phyloP scores from a whole-genome alignment of 139 green algal genomes.

The Medakamo hakoo region DNA sequence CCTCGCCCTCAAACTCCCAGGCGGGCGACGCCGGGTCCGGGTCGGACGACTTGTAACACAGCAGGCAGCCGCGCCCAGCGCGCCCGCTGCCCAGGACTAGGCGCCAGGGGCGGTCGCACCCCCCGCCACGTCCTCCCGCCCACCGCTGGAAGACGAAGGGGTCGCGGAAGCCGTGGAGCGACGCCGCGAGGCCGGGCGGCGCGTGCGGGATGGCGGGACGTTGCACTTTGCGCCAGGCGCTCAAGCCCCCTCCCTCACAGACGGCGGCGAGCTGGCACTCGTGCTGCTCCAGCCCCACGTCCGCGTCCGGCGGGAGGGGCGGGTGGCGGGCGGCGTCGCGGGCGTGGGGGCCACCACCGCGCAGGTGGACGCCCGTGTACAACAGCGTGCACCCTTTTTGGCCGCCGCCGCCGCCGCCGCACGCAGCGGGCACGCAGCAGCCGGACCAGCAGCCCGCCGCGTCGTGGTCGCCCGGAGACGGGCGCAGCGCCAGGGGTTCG shows the following conservation, averaged over 20 bases:
- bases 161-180: conserved; percentile 14
- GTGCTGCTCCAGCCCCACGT: conserved; percentile 14
- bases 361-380: conserved; percentile 14
- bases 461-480: conserved; percentile 7
- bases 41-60: conserved; percentile 24
- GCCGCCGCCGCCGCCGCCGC: not conserved
- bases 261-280: conserved; percentile 3
- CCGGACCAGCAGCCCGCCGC: conserved; percentile 17
- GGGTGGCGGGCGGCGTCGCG: conserved; percentile 2
- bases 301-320: conserved; percentile 7
- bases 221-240: conserved; percentile 11
- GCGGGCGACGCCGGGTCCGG: conserved; percentile 2
- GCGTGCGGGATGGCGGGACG: conserved; percentile 8
- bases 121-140: no score
- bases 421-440: conserved; percentile 5
- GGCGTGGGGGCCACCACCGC: no score
- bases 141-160: conserved; percentile 14
- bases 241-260: conserved; percentile 9
- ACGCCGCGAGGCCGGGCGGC: conserved; percentile 1
- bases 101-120: conserved; percentile 7
- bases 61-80: conserved; percentile 20
- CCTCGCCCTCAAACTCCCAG: conserved; percentile 27
- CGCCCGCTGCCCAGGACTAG: conserved; percentile 32
- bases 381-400: no score
- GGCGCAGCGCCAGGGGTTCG: conserved; percentile 12